phyloP scores from a whole-genome alignment of 2,329 filamentous ascomycete species.

The Claviceps digitariae region DNA sequence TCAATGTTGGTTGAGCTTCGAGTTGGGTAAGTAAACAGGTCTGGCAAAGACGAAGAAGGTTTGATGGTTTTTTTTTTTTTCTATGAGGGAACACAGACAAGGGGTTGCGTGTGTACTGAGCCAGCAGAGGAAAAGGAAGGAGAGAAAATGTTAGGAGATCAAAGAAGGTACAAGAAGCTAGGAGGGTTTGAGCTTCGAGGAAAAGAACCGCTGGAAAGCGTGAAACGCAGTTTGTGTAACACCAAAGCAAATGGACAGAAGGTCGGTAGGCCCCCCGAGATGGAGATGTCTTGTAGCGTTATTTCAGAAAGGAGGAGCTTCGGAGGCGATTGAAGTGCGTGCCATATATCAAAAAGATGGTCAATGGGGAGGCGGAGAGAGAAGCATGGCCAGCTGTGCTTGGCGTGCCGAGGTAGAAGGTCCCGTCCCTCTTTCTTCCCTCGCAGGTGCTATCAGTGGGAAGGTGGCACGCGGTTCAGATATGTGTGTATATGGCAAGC shows the following conservation, averaged over 20 bases:
- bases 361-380: background rate
- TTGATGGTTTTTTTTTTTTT: background rate
- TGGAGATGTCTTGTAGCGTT: background rate
- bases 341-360: background rate
- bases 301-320: constrained; percentile 6
- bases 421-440: constrained; percentile 5
- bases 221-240: constrained; percentile 15
- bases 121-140: background rate
- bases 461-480: constrained; percentile 4
- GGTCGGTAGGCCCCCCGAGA: constrained; percentile 1
- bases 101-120: background rate
- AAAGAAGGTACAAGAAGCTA: background rate
- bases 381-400: background rate
- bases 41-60: background rate
- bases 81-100: background rate
- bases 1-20: background rate
- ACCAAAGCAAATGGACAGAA: constrained; percentile 8
- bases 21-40: background rate
- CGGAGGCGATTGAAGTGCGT: constrained; percentile 1
- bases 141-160: background rate
- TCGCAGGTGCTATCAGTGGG: constrained; percentile 2
- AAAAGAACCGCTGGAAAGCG: constrained; percentile 10
- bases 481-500: background rate
- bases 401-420: constrained; percentile 3
- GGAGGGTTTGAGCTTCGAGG: constrained; percentile 5